Percentiles rank a stretch among this genome's conserved stretches.
phyloP scores from a whole-genome alignment of 306 rosid genomes.

The Dryas drummondii region DNA sequence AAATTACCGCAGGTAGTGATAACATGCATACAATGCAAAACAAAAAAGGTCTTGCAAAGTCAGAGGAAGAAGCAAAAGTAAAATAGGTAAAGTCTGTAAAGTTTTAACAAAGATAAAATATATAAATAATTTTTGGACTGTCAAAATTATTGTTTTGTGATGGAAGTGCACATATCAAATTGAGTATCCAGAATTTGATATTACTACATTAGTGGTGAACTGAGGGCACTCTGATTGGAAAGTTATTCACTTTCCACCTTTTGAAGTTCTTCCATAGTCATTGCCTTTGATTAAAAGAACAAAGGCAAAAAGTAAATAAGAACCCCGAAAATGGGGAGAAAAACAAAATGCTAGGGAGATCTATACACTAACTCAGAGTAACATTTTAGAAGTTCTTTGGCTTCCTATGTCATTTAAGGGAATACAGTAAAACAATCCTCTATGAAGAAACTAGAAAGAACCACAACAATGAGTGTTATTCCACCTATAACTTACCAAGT shows the following conservation, averaged over 20 bases:
- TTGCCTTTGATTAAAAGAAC: background rate
- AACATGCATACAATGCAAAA: background rate
- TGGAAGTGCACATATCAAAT: background rate
- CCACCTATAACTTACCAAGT: background rate
- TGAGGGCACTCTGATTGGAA: background rate
- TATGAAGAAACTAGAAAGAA: slow-evolving; percentile 11
- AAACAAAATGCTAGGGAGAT: background rate
- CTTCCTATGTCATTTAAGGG: background rate
- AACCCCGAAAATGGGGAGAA: background rate
- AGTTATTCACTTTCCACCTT: background rate
- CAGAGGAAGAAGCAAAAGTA: background rate
- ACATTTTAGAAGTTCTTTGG: background rate
- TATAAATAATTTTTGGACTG: background rate
- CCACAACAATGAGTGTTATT: background rate
- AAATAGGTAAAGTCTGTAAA: background rate
- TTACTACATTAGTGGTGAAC: background rate
- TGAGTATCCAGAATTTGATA: background rate
- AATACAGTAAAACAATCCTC: background rate
- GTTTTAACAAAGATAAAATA: background rate
- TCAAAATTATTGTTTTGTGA: background rate
- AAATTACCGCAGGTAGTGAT: background rate
- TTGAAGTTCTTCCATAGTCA: background rate
- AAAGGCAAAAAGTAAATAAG: background rate
- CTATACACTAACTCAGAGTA: background rate
- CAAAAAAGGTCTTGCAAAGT: background rate